phyloP scores from a whole-genome alignment of 495 filamentous ascomycete species.

The Penicillium manginii region DNA sequence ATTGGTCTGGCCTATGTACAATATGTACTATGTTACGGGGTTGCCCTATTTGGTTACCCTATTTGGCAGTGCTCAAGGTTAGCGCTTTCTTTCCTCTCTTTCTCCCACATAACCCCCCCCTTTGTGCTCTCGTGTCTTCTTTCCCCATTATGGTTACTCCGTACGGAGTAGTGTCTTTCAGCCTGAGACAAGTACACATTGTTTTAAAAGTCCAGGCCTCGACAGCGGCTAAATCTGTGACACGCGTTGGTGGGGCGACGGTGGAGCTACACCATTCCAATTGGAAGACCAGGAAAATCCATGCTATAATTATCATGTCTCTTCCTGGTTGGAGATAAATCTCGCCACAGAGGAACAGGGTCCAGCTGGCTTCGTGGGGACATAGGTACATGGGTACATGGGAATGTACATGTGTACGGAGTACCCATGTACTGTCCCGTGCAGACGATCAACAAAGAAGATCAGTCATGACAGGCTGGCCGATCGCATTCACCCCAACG shows the following conservation, averaged over 20 bases:
- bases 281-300: constrained; percentile 26
- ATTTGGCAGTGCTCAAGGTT: too few species aligned
- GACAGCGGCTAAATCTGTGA: constrained; percentile 23
- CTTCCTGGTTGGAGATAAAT: background rate
- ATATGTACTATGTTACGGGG: background rate
- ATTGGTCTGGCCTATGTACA: background rate
- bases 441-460: background rate
- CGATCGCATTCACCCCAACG: background rate
- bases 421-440: background rate
- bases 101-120: background rate
- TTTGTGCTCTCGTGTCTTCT: background rate
- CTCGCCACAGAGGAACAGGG: background rate
- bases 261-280: constrained; percentile 22
- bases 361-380: background rate
- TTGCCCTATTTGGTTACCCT: too few species aligned
- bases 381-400: background rate
- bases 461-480: background rate
- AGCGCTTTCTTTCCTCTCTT: too few species aligned
- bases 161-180: background rate
- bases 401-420: background rate
- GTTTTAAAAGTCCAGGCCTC: constrained; percentile 17
- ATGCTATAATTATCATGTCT: constrained; percentile 18
- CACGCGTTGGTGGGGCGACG: constrained; percentile 36
- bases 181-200: constrained; percentile 2
- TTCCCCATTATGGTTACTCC: background rate